These are phyloP conservation scores for Lasiodiplodia sp. DNA, from an alignment of 2,329 filamentous ascomycete species.

Conservation along the genomic window DNA sequence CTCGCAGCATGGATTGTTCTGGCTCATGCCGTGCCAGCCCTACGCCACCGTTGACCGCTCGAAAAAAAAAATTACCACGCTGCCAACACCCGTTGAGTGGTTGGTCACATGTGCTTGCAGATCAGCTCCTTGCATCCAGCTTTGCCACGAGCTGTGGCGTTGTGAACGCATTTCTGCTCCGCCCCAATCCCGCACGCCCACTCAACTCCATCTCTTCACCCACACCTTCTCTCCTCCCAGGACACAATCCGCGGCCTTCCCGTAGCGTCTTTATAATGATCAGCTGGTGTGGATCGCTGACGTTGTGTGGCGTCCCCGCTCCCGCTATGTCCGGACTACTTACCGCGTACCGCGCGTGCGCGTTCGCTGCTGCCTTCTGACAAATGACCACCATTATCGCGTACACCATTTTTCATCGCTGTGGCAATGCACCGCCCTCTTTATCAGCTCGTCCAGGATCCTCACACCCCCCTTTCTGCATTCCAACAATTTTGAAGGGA, in stretches of 20 bases:
- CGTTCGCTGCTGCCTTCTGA: conserved; percentile 7
- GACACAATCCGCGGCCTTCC: not conserved
- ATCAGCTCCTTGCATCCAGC: not conserved
- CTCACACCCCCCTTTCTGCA: not conserved
- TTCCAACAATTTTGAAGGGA: not conserved
- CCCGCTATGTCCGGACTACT: not conserved
- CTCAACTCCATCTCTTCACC: not conserved
- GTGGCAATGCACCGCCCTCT: conserved; percentile 7
- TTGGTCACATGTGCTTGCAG: not conserved
- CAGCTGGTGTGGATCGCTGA: not conserved
- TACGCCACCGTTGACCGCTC: not conserved
- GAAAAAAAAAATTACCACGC: not conserved
- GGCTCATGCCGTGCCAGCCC: not conserved
- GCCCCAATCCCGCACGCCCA: not conserved
- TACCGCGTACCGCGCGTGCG: not conserved
- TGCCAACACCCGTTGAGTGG: not conserved
- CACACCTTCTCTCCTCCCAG: not conserved
- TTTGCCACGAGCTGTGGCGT: not conserved
- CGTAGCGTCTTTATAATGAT: not conserved
- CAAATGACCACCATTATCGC: not conserved
- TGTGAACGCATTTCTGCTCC: not conserved
- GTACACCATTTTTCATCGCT: not conserved
- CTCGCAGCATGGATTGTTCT: not conserved
- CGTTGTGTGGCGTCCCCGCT: not conserved
- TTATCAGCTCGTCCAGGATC: conserved; percentile 4